Base-by-base conservation (phyloP, 345 rosid species). In the Eutrema heterophyllum region DNA sequence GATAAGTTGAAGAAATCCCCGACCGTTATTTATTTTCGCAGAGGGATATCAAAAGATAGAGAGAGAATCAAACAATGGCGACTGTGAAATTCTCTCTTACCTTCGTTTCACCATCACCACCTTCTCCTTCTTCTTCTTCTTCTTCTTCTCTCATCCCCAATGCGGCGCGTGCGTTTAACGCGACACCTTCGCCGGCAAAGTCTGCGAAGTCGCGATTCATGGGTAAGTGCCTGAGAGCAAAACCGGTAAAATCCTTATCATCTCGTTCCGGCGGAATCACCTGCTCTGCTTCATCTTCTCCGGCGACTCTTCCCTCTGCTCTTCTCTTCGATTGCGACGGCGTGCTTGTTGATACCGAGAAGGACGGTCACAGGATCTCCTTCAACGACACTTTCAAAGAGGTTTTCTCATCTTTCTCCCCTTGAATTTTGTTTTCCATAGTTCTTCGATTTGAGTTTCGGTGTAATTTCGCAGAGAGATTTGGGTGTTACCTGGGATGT, bases 301-400 rank as follows among this genome's bases (percentile, higher is more conserved):
- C 89, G 24, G 49, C 81, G 32, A 69, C 75, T 79, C 86, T 92
- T 72, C 99, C 91, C 3, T 81, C 89, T 1, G 97, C 97, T 52
- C 93, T 91, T 58, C 84, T 89, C 30, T 94, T 94, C 64, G 93
- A 94, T 64, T 94, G 98, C 63, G 98, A 94, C 64, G 98, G 98
- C 15, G 98, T 94, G 32, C 97, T 89, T 14, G 98, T 91, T 46
- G 98, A 94, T 65, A 91, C 97, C 14, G 98, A 91, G 85, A 89
- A 87, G 80, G 98, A 91, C 69, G 98, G 97, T 35, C 97, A 94
- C 78, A 74, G 93, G 83, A 78, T 94, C 82, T 94, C 98, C 6
- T 91, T 91, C 86, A 94, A 94, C 38, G 97, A 94, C 60, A 94
- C 97, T 79, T 94, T 94, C 78, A 79, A 65, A 26, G 98, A 89